These are phyloP conservation scores for Aureobasidium uvarum DNA, from an alignment of 2,329 filamentous ascomycete species.

Conservation along the genomic window DNA sequence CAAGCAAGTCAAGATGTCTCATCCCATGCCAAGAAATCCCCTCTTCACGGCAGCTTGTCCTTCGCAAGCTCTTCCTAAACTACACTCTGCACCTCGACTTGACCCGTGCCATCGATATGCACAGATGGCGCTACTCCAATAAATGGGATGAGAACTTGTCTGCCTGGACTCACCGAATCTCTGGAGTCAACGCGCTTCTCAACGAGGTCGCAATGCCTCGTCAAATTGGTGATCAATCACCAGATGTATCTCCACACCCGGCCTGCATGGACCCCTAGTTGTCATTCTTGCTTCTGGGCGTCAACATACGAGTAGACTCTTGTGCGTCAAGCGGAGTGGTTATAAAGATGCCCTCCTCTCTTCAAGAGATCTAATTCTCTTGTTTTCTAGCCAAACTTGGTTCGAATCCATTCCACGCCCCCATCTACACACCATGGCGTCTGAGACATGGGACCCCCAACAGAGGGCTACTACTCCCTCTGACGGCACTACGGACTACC, in stretches of 20 bases:
- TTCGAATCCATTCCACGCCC: background rate
- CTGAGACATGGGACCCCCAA: background rate
- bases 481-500: constrained; percentile 9
- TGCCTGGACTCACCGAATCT: background rate
- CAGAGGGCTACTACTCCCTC: background rate
- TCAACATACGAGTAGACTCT: too few species aligned
- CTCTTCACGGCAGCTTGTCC: background rate
- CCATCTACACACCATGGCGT: background rate
- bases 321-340: too few species aligned
- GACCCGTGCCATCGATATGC: background rate
- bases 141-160: background rate
- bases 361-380: background rate
- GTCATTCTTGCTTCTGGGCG: background rate
- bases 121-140: background rate
- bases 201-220: background rate
- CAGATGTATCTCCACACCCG: constrained; percentile 20
- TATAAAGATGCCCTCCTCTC: background rate
- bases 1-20: background rate
- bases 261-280: background rate
- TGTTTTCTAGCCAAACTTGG: background rate
- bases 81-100: background rate
- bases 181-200: background rate
- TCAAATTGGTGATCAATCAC: constrained; percentile 13
- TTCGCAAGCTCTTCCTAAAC: constrained; percentile 21
- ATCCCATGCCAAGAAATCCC: background rate